phyloP scores from a whole-genome alignment of 495 filamentous ascomycete genomes.

The Alectoria sarmentosa region DNA sequence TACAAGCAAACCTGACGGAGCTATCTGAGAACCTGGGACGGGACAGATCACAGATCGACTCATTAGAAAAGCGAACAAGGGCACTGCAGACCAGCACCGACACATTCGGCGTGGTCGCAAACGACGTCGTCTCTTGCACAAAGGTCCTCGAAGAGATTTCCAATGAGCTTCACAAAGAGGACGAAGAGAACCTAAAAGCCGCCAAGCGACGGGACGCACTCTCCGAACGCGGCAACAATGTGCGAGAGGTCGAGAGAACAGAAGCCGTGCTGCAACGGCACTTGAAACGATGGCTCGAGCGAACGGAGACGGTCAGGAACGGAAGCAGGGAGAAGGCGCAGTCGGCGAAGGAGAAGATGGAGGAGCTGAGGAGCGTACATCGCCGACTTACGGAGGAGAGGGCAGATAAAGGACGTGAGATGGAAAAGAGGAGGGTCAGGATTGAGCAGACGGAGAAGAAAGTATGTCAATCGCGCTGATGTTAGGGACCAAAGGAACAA shows the following conservation, averaged over 20 bases:
- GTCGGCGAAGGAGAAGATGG: slow-evolving; percentile 77
- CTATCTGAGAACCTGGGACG: slow-evolving; percentile 64
- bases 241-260: slow-evolving; percentile 81
- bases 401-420: slow-evolving; percentile 75
- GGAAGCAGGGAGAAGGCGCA: slow-evolving; percentile 74
- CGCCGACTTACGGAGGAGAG: slow-evolving; percentile 76
- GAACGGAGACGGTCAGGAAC: slow-evolving; percentile 71
- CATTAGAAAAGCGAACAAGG: slow-evolving; percentile 73
- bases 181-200: slow-evolving; percentile 76
- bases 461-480: slow-evolving; percentile 42
- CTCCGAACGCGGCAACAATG: slow-evolving; percentile 76
- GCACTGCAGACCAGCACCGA: slow-evolving; percentile 90
- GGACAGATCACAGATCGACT: slow-evolving; percentile 79
- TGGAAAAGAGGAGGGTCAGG: slow-evolving; percentile 80
- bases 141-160: slow-evolving; percentile 85
- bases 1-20: slow-evolving; percentile 76
- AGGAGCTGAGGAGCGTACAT: slow-evolving; percentile 77
- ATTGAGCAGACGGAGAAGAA: slow-evolving; percentile 99
- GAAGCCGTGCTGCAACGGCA: slow-evolving; percentile 80
- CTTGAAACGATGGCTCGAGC: slow-evolving; percentile 71
- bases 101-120: slow-evolving; percentile 73
- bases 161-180: slow-evolving; percentile 76
- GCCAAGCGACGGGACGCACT: slow-evolving; percentile 77
- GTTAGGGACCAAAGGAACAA: neutral
- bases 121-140: slow-evolving; percentile 77